phyloP scores from a whole-genome alignment of 2,329 filamentous ascomycete genomes.

The Fulvia fulva region DNA sequence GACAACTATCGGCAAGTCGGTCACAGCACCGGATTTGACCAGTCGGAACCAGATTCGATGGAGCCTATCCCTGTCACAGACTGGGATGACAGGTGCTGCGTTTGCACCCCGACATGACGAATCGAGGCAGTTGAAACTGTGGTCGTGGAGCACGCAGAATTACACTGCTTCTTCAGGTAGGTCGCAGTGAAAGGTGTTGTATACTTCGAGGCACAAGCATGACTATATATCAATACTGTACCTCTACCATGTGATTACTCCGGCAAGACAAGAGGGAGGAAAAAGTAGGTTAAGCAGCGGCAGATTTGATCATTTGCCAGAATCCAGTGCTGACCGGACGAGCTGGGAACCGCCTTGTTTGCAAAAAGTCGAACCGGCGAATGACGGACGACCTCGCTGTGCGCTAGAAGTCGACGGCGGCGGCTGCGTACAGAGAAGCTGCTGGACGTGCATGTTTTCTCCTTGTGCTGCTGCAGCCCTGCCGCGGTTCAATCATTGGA shows the following conservation, averaged over 20 bases:
- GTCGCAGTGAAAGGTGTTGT: neutral
- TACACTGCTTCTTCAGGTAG: neutral
- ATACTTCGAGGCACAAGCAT: neutral
- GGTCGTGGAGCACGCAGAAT: neutral
- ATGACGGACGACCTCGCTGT: neutral
- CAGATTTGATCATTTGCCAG: neutral
- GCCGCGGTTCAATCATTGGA: no score
- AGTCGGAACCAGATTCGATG: constrained; percentile 11
- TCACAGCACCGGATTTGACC: constrained; percentile 11
- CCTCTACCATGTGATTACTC: neutral
- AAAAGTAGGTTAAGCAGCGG: neutral
- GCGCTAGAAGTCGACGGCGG: no score
- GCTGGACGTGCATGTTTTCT: constrained; percentile 5
- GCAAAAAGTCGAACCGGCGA: neutral
- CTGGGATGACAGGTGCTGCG: constrained; percentile 4
- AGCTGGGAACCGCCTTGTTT: neutral
- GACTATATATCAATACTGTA: neutral
- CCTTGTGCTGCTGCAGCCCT: constrained; percentile 9
- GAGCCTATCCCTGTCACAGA: neutral
- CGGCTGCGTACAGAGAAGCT: neutral
- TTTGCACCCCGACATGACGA: neutral
- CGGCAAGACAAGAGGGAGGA: neutral
- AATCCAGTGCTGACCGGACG: neutral
- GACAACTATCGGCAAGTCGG: constrained; percentile 10
- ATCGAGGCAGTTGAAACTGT: neutral